phyloP scores from a whole-genome alignment of 495 filamentous ascomycete species.

The Glonium stellatum region DNA sequence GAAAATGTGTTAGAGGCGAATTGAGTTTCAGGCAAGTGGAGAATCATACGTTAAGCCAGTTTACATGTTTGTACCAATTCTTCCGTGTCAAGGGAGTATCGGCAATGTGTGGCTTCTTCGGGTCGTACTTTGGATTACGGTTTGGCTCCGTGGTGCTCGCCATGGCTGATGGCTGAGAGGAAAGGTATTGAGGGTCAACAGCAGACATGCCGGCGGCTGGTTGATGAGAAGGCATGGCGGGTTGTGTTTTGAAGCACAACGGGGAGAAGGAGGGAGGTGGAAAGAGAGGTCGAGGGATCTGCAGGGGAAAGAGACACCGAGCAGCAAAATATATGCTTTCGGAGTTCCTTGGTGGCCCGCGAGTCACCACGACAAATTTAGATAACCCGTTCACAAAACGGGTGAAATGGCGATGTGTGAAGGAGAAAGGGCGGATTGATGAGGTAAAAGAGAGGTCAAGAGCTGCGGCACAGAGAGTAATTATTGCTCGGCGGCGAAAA shows the following conservation, averaged over 20 bases:
- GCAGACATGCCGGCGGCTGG: constrained; percentile 33
- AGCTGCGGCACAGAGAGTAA: background rate
- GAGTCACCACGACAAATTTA: background rate
- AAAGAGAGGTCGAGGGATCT: background rate
- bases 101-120: constrained; percentile 44
- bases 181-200: constrained; percentile 33
- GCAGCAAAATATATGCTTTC: background rate
- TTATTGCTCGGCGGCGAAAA: background rate
- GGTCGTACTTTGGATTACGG: constrained; percentile 36
- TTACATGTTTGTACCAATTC: constrained; percentile 97
- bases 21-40: background rate
- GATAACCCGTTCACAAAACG: background rate
- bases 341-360: background rate
- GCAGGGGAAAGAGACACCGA: background rate
- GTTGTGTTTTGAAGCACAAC: background rate
- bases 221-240: constrained; percentile 33
- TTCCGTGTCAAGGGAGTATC: constrained; percentile 60
- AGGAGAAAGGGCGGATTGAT: background rate
- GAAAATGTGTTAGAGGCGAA: constrained; percentile 33
- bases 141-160: constrained; percentile 36
- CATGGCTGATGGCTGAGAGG: constrained; percentile 30
- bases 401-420: background rate
- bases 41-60: constrained; percentile 55
- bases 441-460: background rate
- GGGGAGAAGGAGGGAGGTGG: constrained; percentile 7